Conservation (phyloP, 176 grass and related monocot genomes). For the Carex parvula region DNA sequence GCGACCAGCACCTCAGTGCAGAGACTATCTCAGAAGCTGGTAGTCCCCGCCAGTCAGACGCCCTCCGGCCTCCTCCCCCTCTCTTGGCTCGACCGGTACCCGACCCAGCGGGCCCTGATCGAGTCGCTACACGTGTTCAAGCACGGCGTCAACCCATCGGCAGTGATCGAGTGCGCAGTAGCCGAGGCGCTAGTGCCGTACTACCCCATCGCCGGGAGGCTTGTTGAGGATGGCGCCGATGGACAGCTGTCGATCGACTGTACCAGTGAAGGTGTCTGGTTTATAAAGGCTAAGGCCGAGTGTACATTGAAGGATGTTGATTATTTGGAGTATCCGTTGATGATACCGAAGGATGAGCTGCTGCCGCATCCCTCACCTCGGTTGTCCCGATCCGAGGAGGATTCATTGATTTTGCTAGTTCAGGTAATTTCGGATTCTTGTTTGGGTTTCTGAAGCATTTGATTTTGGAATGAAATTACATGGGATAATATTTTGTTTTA, state of each 20-base stretch:
- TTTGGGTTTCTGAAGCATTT: background rate
- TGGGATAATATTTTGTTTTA: background rate
- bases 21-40: conserved; percentile 55
- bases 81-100: conserved; percentile 92
- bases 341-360: conserved; percentile 72
- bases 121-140: conserved; percentile 96
- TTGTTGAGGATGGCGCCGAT: conserved; percentile 21
- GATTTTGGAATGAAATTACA: background rate
- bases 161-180: conserved; percentile 46
- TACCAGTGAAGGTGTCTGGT: conserved; percentile 81
- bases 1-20: conserved; percentile 34
- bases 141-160: conserved; percentile 25
- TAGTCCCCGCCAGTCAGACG: conserved; percentile 45
- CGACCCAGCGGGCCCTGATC: conserved; percentile 78
- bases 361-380: conserved; percentile 45
- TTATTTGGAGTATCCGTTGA: conserved; percentile 76
- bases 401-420: conserved; percentile 66
- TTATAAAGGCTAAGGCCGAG: conserved; percentile 50
- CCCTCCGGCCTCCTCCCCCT: conserved; percentile 49
- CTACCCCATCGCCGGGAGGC: conserved; percentile 73
- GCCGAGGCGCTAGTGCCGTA: conserved; percentile 54
- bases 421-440: conserved; percentile 47
- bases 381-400: conserved; percentile 26
- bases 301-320: conserved; percentile 72
- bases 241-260: conserved; percentile 62